Percentiles rank a stretch among this genome's conserved stretches.
These are phyloP conservation scores for Apiotrichum veenhuisii DNA, from an alignment of 1,284 basidiomycete genomes.

Conservation along the genomic window DNA sequence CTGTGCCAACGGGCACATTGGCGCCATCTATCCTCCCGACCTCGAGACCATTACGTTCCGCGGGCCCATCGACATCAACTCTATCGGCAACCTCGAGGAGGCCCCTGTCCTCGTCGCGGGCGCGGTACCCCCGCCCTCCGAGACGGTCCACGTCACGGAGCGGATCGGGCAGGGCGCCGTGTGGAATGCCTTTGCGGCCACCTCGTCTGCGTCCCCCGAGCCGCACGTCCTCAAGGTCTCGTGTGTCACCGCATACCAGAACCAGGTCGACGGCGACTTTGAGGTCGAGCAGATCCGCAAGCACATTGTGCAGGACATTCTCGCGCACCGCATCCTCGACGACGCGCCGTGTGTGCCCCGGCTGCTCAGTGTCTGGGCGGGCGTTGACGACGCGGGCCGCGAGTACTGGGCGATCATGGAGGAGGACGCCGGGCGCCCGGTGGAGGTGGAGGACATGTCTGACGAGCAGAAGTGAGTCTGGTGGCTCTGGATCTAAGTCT, in stretches of 20 bases:
- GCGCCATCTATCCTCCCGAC: neutral
- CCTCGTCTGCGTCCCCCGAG: neutral
- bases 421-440: neutral
- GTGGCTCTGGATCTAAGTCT: too few relatives aligned
- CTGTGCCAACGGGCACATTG: neutral
- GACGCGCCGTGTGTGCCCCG: neutral
- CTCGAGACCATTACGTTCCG: neutral
- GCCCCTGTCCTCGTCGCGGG: neutral
- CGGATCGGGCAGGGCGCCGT: conserved; percentile 5
- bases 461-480: conserved; percentile 5
- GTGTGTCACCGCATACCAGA: neutral
- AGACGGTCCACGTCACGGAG: neutral
- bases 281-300: neutral
- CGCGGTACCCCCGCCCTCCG: neutral
- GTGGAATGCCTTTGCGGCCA: conserved; percentile 3
- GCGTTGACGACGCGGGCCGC: neutral
- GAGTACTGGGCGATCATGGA: conserved; percentile 6
- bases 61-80: neutral
- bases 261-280: neutral
- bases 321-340: conserved; percentile 1
- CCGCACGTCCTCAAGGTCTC: neutral
- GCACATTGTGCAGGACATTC: conserved; percentile 4
- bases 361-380: conserved; percentile 2
- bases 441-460: neutral
- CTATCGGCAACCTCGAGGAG: neutral